phyloP scores from a whole-genome alignment of 805 yeast species.

The Ogataea minuta region DNA sequence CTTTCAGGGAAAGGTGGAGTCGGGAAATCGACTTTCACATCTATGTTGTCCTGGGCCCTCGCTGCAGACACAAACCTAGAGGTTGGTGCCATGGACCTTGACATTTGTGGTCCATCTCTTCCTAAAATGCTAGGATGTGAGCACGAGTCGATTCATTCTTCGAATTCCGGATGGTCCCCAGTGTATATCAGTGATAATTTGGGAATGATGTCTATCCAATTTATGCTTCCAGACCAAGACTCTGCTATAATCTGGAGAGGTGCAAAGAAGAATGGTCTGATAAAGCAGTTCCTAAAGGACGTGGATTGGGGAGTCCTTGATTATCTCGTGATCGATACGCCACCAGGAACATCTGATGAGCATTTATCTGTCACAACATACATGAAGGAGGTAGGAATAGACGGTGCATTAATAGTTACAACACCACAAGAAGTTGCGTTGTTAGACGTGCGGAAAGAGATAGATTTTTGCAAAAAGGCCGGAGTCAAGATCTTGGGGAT shows the following conservation, averaged over 20 bases:
- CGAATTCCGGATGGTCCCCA: constrained; percentile 94
- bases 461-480: constrained; percentile 92
- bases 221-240: constrained; percentile 89
- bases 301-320: constrained; percentile 94
- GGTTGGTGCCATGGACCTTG: constrained; percentile 95
- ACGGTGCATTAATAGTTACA: constrained; percentile 92
- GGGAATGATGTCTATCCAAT: constrained; percentile 94
- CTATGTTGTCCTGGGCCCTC: constrained; percentile 95
- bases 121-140: constrained; percentile 93
- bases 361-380: constrained; percentile 88
- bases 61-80: constrained; percentile 80
- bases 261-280: constrained; percentile 88
- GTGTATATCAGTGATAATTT: constrained; percentile 93
- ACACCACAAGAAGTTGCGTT: constrained; percentile 98
- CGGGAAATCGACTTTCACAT: constrained; percentile 93
- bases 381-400: constrained; percentile 85
- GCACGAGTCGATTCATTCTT: constrained; percentile 81
- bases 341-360: constrained; percentile 98
- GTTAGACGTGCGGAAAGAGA: constrained; percentile 92
- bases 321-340: constrained; percentile 89
- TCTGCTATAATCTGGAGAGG: constrained; percentile 98
- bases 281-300: constrained; percentile 89
- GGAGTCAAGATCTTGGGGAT: constrained; percentile 81
- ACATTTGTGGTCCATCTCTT: constrained; percentile 96
- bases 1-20: constrained; percentile 93